Base-by-base conservation (phyloP, 2,329 filamentous ascomycete genomes). In the Coleophoma eucalyptorum region DNA sequence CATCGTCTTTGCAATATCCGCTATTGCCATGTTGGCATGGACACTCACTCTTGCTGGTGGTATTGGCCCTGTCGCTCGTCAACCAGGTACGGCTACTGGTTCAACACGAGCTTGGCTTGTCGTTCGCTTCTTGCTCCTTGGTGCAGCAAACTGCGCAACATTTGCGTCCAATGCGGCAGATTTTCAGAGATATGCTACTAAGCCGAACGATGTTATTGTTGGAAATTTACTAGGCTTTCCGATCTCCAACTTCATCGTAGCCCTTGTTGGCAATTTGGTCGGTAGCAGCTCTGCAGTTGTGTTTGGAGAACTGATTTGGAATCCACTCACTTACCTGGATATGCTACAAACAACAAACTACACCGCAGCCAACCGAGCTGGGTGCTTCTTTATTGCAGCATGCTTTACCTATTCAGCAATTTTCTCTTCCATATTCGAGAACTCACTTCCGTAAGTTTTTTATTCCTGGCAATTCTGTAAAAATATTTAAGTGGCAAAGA, bases 341-440 rank as follows among this genome's bases (percentile, higher is more conserved):
- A 61, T 50, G 40, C 58, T 72, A 19, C 67, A 66, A 52, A 64
- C 59, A 5, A 58, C 60, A 7, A 58, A 64, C 20, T 71, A 71
- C 46, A 68, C 67, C 0, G 46, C 62, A 1, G 63, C 56, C 0
- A 72, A 67, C 41, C 63, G 71, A 15, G 63, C 68, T 6, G 71
- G 66, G 0, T 69, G 66, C 43, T 69, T 71, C 34, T 72, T 75
- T 51, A 69, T 74, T 31, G 61, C 72, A 0, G 64, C 67, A 1
- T 67, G 64, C 13, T 72, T 76, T 42, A 60, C 69, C 0, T 76
- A 74, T 51, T 70, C 69, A 4, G 63, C 68, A 1, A 66, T 77
- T 21, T 73, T 75, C 51, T 68, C 59, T 19, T 60, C 68, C 5
- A 73, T 77, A 26, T 71, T 72, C n/a, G 69, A 71, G 46, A 72